phyloP scores from a whole-genome alignment of 495 filamentous ascomycete genomes.

The Geoglossum glabrum region DNA sequence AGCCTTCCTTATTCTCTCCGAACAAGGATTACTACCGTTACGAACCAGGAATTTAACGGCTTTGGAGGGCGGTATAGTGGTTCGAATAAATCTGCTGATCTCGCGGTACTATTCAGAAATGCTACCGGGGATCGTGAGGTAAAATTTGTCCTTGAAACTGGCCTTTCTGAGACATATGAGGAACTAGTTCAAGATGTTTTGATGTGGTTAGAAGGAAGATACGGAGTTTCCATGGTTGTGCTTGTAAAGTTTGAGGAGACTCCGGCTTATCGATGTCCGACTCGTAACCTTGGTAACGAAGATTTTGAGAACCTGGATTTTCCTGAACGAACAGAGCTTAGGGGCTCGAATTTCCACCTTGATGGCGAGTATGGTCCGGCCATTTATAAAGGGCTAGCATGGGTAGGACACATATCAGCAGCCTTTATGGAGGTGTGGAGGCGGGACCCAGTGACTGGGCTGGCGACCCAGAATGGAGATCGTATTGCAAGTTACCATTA shows the following conservation, averaged over 20 bases:
- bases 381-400: background rate
- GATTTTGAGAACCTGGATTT: slow-evolving; percentile 1
- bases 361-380: background rate
- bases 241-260: slow-evolving; percentile 1
- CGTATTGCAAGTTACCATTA: background rate
- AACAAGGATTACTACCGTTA: too few relatives aligned
- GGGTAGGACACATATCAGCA: background rate
- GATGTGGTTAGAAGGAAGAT: too few relatives aligned
- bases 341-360: background rate
- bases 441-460: background rate
- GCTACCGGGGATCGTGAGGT: too few relatives aligned
- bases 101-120: too few relatives aligned
- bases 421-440: background rate
- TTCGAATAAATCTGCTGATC: too few relatives aligned
- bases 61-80: too few relatives aligned
- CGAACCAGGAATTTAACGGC: too few relatives aligned
- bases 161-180: too few relatives aligned
- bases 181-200: too few relatives aligned
- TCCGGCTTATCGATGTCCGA: background rate
- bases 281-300: background rate
- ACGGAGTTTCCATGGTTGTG: too few relatives aligned
- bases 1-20: too few relatives aligned
- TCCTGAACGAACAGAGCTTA: background rate
- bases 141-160: too few relatives aligned
- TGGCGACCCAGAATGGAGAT: background rate